Percentiles rank a stretch among this genome's conserved stretches.
phyloP scores from a whole-genome alignment of 2,329 filamentous ascomycete species.

The Erysiphe pulchra region DNA sequence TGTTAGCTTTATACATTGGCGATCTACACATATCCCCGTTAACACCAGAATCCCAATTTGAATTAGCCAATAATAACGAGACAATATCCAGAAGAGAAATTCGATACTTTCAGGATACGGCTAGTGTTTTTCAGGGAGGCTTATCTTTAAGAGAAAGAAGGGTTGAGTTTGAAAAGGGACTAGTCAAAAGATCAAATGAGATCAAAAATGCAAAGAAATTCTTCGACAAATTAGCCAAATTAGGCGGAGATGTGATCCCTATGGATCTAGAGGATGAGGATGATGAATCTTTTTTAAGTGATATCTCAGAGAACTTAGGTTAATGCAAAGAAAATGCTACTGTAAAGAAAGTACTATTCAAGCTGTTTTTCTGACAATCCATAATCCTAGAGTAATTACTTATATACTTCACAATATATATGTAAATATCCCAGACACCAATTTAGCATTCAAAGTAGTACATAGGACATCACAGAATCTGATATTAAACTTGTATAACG shows the following conservation, averaged over 20 bases:
- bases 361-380: too few relatives aligned
- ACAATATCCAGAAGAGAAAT: not conserved
- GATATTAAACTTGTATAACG: too few relatives aligned
- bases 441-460: too few relatives aligned
- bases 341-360: too few relatives aligned
- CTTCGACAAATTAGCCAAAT: not conserved
- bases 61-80: not conserved
- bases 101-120: not conserved
- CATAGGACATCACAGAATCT: too few relatives aligned
- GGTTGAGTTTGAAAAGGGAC: not conserved
- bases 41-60: conserved; percentile 3
- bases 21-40: conserved; percentile 29
- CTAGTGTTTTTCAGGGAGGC: not conserved
- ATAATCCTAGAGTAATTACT: too few relatives aligned
- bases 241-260: not conserved
- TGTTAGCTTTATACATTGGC: conserved; percentile 48
- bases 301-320: too few relatives aligned
- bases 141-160: not conserved
- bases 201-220: not conserved
- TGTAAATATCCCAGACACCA: too few relatives aligned
- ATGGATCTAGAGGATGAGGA: too few relatives aligned
- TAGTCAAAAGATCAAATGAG: not conserved
- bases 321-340: too few relatives aligned
- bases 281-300: too few relatives aligned
- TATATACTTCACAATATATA: too few relatives aligned